These are phyloP conservation scores for Leersia perrieri DNA, from an alignment of 176 grass and related monocot genomes.

Conservation along the genomic window DNA sequence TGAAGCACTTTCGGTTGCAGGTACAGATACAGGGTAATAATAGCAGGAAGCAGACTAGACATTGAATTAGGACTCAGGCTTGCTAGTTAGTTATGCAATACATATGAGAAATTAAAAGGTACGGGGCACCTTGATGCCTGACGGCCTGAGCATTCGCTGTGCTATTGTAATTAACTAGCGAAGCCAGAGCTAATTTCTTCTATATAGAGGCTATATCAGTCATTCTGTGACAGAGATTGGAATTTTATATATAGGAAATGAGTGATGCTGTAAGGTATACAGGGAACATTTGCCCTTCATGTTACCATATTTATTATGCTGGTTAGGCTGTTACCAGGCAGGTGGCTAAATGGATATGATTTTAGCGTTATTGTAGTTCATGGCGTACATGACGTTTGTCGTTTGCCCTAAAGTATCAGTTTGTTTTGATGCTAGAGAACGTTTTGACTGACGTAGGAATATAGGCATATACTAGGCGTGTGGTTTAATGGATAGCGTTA, in stretches of 20 bases:
- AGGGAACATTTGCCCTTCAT: too few species aligned
- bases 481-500: background rate
- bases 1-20: background rate
- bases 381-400: too few species aligned
- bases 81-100: background rate
- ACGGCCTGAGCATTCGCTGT: background rate
- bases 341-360: background rate
- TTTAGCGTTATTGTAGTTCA: background rate
- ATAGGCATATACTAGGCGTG: too few species aligned
- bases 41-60: too few species aligned
- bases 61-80: background rate
- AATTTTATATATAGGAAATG: background rate
- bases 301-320: background rate
- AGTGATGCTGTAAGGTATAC: background rate
- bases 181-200: background rate
- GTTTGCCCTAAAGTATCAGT: too few species aligned
- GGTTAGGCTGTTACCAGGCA: background rate
- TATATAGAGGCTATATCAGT: background rate
- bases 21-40: background rate
- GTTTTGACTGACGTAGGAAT: too few species aligned
- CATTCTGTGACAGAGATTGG: background rate
- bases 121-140: background rate
- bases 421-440: too few species aligned
- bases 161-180: background rate
- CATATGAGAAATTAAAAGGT: background rate